phyloP scores from a whole-genome alignment of 495 filamentous ascomycete species.

The Hyaloscypha hepaticicola region DNA sequence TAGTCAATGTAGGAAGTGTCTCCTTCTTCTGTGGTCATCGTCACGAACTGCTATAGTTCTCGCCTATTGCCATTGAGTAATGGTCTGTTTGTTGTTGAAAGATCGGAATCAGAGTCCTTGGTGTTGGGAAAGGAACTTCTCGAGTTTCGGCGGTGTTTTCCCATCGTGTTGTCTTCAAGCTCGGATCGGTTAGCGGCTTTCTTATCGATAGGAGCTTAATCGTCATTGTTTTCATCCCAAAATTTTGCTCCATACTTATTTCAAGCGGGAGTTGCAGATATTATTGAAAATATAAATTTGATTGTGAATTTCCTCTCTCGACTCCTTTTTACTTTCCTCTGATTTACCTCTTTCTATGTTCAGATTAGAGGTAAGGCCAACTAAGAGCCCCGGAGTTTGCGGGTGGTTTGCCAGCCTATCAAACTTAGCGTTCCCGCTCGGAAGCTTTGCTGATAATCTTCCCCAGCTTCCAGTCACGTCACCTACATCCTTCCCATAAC shows the following conservation, averaged over 20 bases:
- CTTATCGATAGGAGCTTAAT: neutral
- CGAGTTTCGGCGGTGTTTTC: constrained; percentile 6
- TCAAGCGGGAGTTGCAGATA: no score
- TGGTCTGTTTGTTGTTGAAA: neutral
- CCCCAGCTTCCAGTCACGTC: neutral
- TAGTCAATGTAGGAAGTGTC: constrained; percentile 95
- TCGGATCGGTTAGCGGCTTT: neutral
- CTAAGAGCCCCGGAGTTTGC: constrained; percentile 12
- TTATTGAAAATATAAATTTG: no score
- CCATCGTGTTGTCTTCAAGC: neutral
- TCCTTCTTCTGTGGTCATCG: constrained; percentile 39
- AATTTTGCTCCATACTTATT: no score
- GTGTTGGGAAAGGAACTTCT: neutral
- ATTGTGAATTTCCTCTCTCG: no score
- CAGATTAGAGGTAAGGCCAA: no score
- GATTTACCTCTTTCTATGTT: no score
- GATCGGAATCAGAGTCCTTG: no score
- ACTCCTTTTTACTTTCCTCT: no score
- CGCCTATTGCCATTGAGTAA: constrained; percentile 4
- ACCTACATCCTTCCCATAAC: neutral
- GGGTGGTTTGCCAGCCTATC: constrained; percentile 13
- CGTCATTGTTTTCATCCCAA: neutral
- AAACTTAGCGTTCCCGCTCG: neutral
- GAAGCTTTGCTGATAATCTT: neutral
- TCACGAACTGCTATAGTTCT: neutral